These are phyloP conservation scores for Microcera coccophila DNA, from an alignment of 2,329 filamentous ascomycete genomes.

Conservation along the genomic window DNA sequence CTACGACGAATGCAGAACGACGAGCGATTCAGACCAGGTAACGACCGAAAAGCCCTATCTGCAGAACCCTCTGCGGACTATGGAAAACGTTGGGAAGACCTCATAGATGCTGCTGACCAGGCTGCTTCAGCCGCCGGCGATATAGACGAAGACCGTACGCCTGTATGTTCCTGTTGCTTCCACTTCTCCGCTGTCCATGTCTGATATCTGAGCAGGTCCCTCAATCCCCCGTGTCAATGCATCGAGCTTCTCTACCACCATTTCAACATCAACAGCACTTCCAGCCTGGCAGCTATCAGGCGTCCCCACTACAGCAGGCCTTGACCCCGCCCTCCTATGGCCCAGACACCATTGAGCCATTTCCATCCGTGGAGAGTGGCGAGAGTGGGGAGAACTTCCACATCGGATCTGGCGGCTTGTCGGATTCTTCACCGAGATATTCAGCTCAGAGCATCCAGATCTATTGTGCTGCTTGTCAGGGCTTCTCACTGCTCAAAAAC, in stretches of 20 bases:
- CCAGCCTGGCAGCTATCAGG: slow-evolving; percentile 68
- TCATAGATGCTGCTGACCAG: slow-evolving; percentile 77
- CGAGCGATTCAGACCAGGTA: slow-evolving; percentile 60
- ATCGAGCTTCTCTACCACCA: slow-evolving; percentile 59
- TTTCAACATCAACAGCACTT: slow-evolving; percentile 61
- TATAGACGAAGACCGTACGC: slow-evolving; percentile 84
- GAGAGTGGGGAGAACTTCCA: slow-evolving; percentile 69
- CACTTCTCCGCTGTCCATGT: slow-evolving; percentile 11
- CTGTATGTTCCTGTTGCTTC: slow-evolving; percentile 52
- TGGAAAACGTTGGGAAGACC: slow-evolving; percentile 91
- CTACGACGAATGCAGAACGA: slow-evolving; percentile 56
- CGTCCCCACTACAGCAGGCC: slow-evolving; percentile 85
- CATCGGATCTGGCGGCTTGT: slow-evolving; percentile 61
- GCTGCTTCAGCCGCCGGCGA: slow-evolving; percentile 84
- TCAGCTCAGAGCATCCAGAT: slow-evolving; percentile 77
- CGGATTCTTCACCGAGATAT: slow-evolving; percentile 69
- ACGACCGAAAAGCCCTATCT: slow-evolving; percentile 78
- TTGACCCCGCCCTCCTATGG: slow-evolving; percentile 77
- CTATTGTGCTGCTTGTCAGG: slow-evolving; percentile 84
- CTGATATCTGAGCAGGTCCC: slow-evolving; percentile 47
- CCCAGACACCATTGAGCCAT: slow-evolving; percentile 68
- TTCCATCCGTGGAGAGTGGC: slow-evolving; percentile 83
- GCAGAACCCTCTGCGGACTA: slow-evolving; percentile 78
- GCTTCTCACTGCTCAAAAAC: slow-evolving; percentile 70
- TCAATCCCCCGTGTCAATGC: slow-evolving; percentile 61